These are phyloP conservation scores for Bipolaris gigantea DNA, from an alignment of 2,329 filamentous ascomycete species.

Conservation along the genomic window DNA sequence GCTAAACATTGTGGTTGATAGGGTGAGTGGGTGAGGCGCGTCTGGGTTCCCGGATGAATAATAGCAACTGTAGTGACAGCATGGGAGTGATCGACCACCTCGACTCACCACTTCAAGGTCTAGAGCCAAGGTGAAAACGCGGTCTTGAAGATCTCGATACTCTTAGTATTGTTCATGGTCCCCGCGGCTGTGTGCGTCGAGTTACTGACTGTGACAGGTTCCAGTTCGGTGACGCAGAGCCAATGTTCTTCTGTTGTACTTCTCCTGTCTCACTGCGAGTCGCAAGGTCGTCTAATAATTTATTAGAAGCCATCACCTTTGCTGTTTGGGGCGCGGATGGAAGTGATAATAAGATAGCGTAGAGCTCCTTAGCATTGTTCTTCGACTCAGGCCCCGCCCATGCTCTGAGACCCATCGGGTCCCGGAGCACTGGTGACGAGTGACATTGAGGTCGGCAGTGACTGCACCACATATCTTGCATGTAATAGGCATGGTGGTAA, in stretches of 20 bases:
- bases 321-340: slow-evolving; percentile 17
- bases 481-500: neutral
- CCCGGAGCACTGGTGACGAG: neutral
- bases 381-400: slow-evolving; percentile 15
- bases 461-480: neutral
- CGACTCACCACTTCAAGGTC: slow-evolving; percentile 10
- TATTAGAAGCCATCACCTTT: slow-evolving; percentile 1
- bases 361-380: slow-evolving; percentile 43
- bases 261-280: slow-evolving; percentile 20
- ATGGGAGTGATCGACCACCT: slow-evolving; percentile 6
- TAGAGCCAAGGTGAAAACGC: neutral
- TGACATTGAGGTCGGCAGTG: neutral
- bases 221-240: slow-evolving; percentile 5
- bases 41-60: slow-evolving; percentile 10
- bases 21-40: slow-evolving; percentile 12
- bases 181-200: slow-evolving; percentile 10
- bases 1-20: slow-evolving; percentile 6
- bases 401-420: slow-evolving; percentile 18
- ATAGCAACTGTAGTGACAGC: slow-evolving; percentile 11
- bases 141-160: slow-evolving; percentile 8
- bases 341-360: slow-evolving; percentile 15
- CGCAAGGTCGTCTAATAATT: neutral
- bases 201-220: slow-evolving; percentile 2
- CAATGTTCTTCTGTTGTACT: slow-evolving; percentile 8
- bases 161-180: slow-evolving; percentile 30